Base-by-base conservation (phyloP, 176 grass and related monocot genomes). In the Ensete glaucum region DNA sequence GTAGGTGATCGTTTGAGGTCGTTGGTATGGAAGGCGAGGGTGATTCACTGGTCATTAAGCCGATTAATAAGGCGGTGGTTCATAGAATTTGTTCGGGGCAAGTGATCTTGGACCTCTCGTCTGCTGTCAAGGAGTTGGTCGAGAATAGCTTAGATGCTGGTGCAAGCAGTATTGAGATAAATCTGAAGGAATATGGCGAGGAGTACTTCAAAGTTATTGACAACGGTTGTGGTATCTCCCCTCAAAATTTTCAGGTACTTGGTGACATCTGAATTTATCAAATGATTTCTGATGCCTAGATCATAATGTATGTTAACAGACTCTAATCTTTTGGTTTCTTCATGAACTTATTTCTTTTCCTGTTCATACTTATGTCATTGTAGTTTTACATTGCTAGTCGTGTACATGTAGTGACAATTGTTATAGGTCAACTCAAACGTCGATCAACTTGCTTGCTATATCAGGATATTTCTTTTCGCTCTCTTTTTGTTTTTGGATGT, bases 81-180 rank as follows among this genome's bases (percentile, higher is more conserved):
- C 94, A 93, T 76, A 85, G 90, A 59, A 98, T 93, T 85, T 93
- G 88, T 73, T 93, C 90, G 1, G 94, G 90, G 26, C 94, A 98
- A 81, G 94, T 98, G 62, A 98, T 98, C 59, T 89, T 98, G 72
- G 88, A 98, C 71, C 84, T 98, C 25, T 79, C 90, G 8, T 93
- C 94, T 29, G 90, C 94, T 54, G 82, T 97, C 53, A 97, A 97
- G 87, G 93, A 97, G 82, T 87, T 97, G 16, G 87, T 97, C 34
- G 93, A 97, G 87, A 97, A 97, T 79, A 97, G 90, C 77, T 85
- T 97, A 62, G 93, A 97, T 85, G 90, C 93, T n/a, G 85, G 90
- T 78, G 86, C 93, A 51, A 90, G 78, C 81, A 82, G 70, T 59
- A 80, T 93, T 76, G 95, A 98, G 84, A 85, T 98, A 72, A 82